Evolutionary conservation across 2,329 filamentous ascomycete species (phyloP), one percentile per base, ranked within the genome.

Genomic region (Xylariaceae sp.): DNA sequence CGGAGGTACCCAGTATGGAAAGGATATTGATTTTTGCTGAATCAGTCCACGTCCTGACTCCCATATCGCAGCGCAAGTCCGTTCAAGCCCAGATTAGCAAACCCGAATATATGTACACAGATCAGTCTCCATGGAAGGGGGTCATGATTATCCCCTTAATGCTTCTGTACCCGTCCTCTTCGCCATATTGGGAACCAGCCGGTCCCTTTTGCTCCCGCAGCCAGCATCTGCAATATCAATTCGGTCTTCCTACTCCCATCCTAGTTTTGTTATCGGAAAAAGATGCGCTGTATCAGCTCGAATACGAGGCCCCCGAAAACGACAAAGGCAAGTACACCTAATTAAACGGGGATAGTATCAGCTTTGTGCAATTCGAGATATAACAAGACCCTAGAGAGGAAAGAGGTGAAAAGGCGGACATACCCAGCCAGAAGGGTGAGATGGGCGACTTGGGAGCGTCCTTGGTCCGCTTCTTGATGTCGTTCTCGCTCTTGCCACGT

Each of bases 401-500:
- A 9, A 15, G 35, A 22, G 33, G 19, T 34, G 15, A 12, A 38
- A 19, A 30, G 17, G 22, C 19, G 15, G 26, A 37, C 45, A 41
- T 71, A 50, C 81, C 68, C 26, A 85, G 64, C 78, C 78, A 82
- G 49, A 83, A 58, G n/a, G 75, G 71, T 22, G 80, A 82, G 59
- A 85, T 76, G 50, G 80, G 75, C 42, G 78, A 74, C 72, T 81
- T 82, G 42, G 63, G 49, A 44, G 65, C 55, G 57, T 77, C 72
- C 71, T 81, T 78, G 54, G 53, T 56, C 48, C 68, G 68, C 68
- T 80, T 79, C 74, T 83, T 83, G 54, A 83, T 63, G 49, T 81
- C 75, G 18, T 69, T 69, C 43, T 80, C 74, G n/a, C 81, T 75
- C 70, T 87, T 89, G 67, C 87, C 87, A 64, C 85, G 85, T 61